These are phyloP conservation scores for Cercospora brassicicola DNA, from an alignment of 2,329 filamentous ascomycete genomes.

Conservation along the genomic window DNA sequence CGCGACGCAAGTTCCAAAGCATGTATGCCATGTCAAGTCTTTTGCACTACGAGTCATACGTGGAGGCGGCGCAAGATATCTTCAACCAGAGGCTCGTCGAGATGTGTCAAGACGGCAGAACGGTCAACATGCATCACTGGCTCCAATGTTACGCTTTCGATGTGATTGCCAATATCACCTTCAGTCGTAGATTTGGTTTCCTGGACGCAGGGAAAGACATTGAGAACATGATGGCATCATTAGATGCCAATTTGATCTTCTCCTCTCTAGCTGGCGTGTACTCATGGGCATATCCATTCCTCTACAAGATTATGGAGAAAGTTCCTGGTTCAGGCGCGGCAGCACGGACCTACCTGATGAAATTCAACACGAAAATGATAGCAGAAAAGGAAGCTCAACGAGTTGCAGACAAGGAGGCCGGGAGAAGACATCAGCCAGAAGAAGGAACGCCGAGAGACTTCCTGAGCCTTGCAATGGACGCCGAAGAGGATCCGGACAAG, in stretches of 20 bases:
- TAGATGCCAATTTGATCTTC: slow-evolving; percentile 19
- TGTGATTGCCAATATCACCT: slow-evolving; percentile 43
- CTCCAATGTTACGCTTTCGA: slow-evolving; percentile 44
- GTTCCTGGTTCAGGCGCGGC: slow-evolving; percentile 20
- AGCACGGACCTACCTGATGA: slow-evolving; percentile 18
- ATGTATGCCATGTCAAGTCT: slow-evolving; percentile 31
- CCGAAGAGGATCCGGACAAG: slow-evolving; percentile 23
- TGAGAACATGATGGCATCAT: slow-evolving; percentile 20
- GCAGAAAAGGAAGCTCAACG: slow-evolving; percentile 14
- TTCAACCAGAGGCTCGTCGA: slow-evolving; percentile 22
- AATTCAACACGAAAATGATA: slow-evolving; percentile 18
- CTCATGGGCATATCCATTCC: slow-evolving; percentile 22
- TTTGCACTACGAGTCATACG: slow-evolving; percentile 28
- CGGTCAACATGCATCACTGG: slow-evolving; percentile 27
- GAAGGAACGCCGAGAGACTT: slow-evolving; percentile 21
- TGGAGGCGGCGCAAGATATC: slow-evolving; percentile 22
- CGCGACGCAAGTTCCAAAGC: slow-evolving; percentile 25
- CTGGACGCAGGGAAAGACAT: slow-evolving; percentile 42
- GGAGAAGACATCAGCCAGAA: slow-evolving; percentile 15
- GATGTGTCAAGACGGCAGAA: slow-evolving; percentile 14
- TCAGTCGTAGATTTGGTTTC: slow-evolving; percentile 40
- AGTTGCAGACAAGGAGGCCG: slow-evolving; percentile 6
- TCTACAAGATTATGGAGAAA: slow-evolving; percentile 22
- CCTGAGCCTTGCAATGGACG: slow-evolving; percentile 24
- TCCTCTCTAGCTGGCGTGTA: slow-evolving; percentile 21